Percentiles rank a stretch among this genome's conserved stretches.
phyloP scores from a whole-genome alignment of 225 moss, liverwort and hornwort species.

The Climacium dendroides region DNA sequence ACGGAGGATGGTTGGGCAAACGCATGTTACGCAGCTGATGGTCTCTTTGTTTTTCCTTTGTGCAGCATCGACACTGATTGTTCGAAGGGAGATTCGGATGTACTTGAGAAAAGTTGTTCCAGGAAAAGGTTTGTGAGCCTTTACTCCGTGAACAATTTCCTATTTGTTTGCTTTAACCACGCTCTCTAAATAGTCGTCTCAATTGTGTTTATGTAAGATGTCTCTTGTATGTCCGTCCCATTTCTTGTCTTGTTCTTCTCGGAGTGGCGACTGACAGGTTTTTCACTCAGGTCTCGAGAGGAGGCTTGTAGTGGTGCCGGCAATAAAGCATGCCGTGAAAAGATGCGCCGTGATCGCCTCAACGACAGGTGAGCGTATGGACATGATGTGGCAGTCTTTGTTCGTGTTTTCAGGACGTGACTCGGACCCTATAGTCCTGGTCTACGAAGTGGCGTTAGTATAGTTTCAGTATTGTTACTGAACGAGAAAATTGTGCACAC shows the following conservation, averaged over 20 bases:
- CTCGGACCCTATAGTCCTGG: not conserved
- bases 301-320: constrained; percentile 61
- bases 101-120: constrained; percentile 36
- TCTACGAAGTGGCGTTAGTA: not conserved
- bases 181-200: not conserved
- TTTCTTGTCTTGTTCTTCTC: not conserved
- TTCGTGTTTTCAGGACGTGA: not conserved
- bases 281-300: constrained; percentile 45
- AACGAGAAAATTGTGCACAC: not conserved
- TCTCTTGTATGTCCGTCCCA: not conserved
- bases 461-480: not conserved
- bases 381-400: not conserved
- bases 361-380: constrained; percentile 57
- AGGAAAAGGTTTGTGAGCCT: constrained; percentile 48
- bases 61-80: constrained; percentile 72
- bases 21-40: not conserved
- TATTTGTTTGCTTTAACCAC: not conserved
- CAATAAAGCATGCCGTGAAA: constrained; percentile 87
- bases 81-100: constrained; percentile 72
- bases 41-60: not conserved
- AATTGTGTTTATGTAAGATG: not conserved
- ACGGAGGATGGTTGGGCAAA: not conserved
- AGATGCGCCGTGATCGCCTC: constrained; percentile 82
- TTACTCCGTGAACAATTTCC: not conserved
- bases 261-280: not conserved